Base-by-base conservation (phyloP, 2,329 filamentous ascomycete genomes). In the Neocucurbitaria cava region DNA sequence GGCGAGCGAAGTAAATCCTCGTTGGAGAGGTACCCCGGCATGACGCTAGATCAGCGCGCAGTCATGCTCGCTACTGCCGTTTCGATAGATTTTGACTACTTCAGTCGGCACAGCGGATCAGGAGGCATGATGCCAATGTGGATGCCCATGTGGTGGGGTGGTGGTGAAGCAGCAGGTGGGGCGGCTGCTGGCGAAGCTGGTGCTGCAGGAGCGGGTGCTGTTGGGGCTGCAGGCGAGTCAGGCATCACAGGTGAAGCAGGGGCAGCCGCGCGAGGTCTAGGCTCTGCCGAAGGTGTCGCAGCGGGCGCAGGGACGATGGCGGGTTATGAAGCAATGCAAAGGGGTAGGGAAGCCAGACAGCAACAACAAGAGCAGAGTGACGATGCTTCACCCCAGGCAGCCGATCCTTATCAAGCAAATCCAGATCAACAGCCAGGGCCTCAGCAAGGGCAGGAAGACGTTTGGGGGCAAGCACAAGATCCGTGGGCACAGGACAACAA, bases 61-160 rank as follows among this genome's bases (percentile, higher is more conserved):
- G 81, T 88, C 23, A 88, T 88, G 85, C 79, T 89, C 8, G 85
- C 86, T 9, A 87, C 86, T 0, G 86, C 86, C 6, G 85, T 88
- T 11, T 85, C 79, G 51, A 81, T 88, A 42, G 86, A 89, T 64
- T 88, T 88, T 55, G 86, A 89, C 67, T 89, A 88, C 71, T 89
- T 89, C 74, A 87, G 85, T 53, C 79, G 85, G 1, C 84, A 87
- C 58, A 85, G 83, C 48, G 71, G 76, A 17, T 69, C 75, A 69
- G 80, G 39, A 77, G 81, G 61, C 49, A 66, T 75, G 55, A 69
- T 65, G 62, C 71, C 71, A 35, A 79, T 86, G 72, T 85, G 85
- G 18, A 64, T 87, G 68, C 85, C 85, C 0, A 38, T 50, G n/a
- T 65, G 86, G 45, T 64, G 69, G 15, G 75, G 74, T 17, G 62